Evolutionary conservation across 2,329 filamentous ascomycete genomes (phyloP).

Genomic region (Cladosporium sp.): DNA sequence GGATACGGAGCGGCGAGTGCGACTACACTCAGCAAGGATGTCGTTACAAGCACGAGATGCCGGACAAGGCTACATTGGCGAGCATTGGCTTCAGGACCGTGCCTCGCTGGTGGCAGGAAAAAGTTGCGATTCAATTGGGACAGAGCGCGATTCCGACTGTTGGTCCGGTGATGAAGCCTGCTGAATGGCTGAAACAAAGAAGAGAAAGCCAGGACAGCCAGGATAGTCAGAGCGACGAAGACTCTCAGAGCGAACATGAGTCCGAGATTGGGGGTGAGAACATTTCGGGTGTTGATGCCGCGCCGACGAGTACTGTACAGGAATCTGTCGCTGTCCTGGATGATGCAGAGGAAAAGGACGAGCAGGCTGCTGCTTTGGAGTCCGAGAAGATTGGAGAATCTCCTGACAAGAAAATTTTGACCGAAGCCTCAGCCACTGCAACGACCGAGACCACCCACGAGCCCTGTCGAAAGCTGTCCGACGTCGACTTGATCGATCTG

Average conservation of each 20-base stretch:
- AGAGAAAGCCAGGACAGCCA: constrained; percentile 1
- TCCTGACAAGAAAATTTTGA: neutral
- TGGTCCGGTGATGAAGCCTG: constrained; percentile 23
- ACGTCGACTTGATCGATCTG: constrained; percentile 14
- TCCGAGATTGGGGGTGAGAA: neutral
- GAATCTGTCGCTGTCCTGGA: neutral
- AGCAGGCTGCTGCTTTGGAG: neutral
- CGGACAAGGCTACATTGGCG: constrained; percentile 65
- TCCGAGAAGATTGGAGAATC: neutral
- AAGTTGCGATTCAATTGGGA: constrained; percentile 35
- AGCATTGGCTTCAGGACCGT: constrained; percentile 64
- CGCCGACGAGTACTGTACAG: neutral
- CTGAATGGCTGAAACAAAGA: constrained; percentile 20
- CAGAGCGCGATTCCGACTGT: constrained; percentile 22
- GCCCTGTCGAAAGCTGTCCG: neutral
- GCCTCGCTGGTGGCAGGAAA: constrained; percentile 59
- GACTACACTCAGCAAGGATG: constrained; percentile 84
- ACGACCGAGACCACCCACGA: neutral
- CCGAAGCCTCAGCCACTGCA: neutral
- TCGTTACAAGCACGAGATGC: constrained; percentile 90
- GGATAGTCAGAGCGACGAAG: neutral
- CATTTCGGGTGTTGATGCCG: neutral
- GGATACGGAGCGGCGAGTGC: constrained; percentile 83
- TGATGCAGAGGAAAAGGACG: neutral
- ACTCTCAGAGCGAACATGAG: neutral